Conservation (phyloP, 257 asterid species). For the Solanum virginianum region DNA sequence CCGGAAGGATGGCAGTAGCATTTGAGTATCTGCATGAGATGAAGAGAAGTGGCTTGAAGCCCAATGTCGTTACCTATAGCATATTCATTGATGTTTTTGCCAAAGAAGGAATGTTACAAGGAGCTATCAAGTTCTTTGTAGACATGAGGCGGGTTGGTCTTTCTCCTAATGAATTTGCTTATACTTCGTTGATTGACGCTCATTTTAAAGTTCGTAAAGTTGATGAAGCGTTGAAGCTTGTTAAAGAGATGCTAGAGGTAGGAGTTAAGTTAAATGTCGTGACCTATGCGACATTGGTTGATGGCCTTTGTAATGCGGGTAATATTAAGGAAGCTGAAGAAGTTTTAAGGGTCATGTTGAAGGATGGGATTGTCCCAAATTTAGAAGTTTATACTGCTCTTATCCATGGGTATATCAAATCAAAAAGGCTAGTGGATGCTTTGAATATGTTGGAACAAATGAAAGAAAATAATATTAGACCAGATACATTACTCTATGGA, state of each 20-base stretch:
- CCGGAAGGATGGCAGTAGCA: conserved; percentile 44
- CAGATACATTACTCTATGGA: conserved; percentile 57
- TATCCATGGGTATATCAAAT: conserved; percentile 67
- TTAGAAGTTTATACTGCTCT: conserved; percentile 61
- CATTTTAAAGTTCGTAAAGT: conserved; percentile 52
- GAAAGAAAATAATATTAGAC: conserved; percentile 42
- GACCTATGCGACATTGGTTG: conserved; percentile 56
- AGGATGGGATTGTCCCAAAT: conserved; percentile 51
- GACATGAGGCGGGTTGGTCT: conserved; percentile 90
- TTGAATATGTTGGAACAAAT: conserved; percentile 38
- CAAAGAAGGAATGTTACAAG: conserved; percentile 75
- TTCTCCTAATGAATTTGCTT: conserved; percentile 69
- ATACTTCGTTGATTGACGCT: conserved; percentile 73
- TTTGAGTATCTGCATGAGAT: conserved; percentile 60
- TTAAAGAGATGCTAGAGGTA: conserved; percentile 70
- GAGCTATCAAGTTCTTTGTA: conserved; percentile 67
- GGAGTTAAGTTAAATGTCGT: conserved; percentile 52
- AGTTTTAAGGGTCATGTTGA: conserved; percentile 41
- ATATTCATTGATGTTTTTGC: conserved; percentile 81
- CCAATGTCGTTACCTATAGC: conserved; percentile 84
- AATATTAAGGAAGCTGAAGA: conserved; percentile 72
- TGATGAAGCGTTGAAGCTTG: conserved; percentile 59
- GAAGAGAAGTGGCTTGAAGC: conserved; percentile 53
- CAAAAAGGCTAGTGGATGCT: conserved; percentile 53
- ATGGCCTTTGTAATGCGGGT: conserved; percentile 74